phyloP scores from a whole-genome alignment of 116 monocot genomes.

The Papilionanthe hybrid region DNA sequence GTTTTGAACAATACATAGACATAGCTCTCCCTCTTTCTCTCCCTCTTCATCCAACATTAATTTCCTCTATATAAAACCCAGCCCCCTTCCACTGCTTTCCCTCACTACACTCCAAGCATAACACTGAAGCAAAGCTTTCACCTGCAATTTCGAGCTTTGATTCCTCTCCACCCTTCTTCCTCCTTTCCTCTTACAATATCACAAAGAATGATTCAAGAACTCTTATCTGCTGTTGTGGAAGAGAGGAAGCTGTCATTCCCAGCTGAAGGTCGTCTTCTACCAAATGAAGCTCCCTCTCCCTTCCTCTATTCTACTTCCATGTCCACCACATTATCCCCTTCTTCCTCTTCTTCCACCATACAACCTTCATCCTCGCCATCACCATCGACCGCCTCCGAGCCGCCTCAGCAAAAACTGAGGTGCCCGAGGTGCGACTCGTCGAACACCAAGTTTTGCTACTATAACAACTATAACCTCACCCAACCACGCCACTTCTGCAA shows the following conservation, averaged over 20 bases:
- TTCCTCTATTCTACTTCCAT: background rate
- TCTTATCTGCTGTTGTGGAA: constrained; percentile 10
- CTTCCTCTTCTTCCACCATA: background rate
- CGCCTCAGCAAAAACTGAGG: constrained; percentile 36
- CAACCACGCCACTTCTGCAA: constrained; percentile 96
- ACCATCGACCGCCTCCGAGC: background rate
- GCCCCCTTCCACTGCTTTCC: background rate
- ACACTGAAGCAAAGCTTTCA: background rate
- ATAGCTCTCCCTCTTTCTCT: background rate
- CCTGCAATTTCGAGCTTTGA: background rate
- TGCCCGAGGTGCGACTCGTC: constrained; percentile 86
- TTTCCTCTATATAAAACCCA: constrained; percentile 10
- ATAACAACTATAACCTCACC: constrained; percentile 99
- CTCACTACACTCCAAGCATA: constrained; percentile 2
- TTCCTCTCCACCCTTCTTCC: background rate
- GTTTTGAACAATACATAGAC: background rate
- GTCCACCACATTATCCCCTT: background rate
- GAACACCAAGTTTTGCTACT: constrained; percentile 99
- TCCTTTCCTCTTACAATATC: background rate
- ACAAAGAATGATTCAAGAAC: constrained; percentile 19
- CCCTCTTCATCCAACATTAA: background rate
- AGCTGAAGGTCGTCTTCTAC: background rate
- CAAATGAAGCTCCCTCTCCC: background rate
- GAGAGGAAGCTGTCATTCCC: constrained; percentile 8
- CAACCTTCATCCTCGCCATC: background rate